Evolutionary conservation across 202 grass and related monocot genomes (phyloP).

Genomic region (Elaeis oleifera): DNA sequence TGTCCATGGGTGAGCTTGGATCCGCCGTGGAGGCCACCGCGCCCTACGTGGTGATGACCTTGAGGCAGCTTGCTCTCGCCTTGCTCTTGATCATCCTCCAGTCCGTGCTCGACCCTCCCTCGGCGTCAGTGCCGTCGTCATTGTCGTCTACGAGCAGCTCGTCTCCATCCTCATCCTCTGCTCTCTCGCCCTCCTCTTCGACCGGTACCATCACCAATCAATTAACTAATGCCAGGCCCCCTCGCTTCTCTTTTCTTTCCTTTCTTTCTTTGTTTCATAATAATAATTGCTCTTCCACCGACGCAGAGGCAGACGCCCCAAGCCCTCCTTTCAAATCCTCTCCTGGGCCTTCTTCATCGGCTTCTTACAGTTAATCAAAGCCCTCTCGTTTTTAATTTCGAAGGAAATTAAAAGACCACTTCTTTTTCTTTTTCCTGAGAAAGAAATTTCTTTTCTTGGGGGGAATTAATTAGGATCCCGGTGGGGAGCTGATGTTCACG

Average conservation of each 20-base stretch:
- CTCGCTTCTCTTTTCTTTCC: background rate
- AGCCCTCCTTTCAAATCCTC: constrained; percentile 10
- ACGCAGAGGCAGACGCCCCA: constrained; percentile 7
- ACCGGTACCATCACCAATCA: background rate
- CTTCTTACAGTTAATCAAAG: constrained; percentile 22
- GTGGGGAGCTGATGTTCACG: constrained; percentile 24
- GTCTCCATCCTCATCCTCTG: constrained; percentile 21
- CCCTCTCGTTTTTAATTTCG: background rate
- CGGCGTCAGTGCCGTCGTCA: constrained; percentile 15
- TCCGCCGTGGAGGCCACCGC: background rate
- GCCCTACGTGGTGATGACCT: constrained; percentile 17
- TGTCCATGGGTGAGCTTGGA: constrained; percentile 11
- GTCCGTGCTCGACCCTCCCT: constrained; percentile 9
- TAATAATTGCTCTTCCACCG: no score
- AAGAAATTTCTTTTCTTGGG: background rate
- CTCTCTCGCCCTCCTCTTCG: constrained; percentile 13
- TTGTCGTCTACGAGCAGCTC: constrained; percentile 29
- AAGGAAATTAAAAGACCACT: no score
- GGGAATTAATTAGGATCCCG: constrained; percentile 15
- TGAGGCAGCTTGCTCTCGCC: background rate
- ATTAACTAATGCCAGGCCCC: background rate
- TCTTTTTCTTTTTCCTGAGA: background rate
- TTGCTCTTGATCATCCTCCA: constrained; percentile 17
- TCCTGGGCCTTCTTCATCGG: constrained; percentile 21
- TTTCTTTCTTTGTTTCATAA: no score